Percentiles rank a stretch among this genome's conserved stretches.
These are phyloP conservation scores for Juncus effusus DNA, from an alignment of 176 grass and related monocot species.

Conservation along the genomic window DNA sequence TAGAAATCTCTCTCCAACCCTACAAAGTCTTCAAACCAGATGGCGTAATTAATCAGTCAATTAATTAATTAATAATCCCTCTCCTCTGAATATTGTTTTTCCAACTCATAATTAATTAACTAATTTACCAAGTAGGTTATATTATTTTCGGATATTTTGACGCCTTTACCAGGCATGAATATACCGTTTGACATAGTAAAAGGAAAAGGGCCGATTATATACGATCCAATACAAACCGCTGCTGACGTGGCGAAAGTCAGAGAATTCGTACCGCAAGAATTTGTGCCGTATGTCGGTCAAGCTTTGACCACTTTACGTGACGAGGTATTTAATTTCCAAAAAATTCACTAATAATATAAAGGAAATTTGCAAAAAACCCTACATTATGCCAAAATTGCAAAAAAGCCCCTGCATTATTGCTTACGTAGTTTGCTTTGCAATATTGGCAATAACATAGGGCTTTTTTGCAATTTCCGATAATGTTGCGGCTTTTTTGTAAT, in stretches of 20 bases:
- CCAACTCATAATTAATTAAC: slow-evolving; percentile 3
- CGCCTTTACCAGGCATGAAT: slow-evolving; percentile 96
- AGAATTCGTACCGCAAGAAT: slow-evolving; percentile 90
- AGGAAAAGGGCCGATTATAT: slow-evolving; percentile 96
- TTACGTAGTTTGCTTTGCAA: too few relatives aligned
- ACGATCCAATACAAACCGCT: slow-evolving; percentile 74
- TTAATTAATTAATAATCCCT: too few relatives aligned
- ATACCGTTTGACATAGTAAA: slow-evolving; percentile 99
- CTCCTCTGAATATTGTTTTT: background rate
- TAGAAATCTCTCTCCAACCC: slow-evolving; percentile 97
- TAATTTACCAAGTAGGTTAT: slow-evolving; percentile 52
- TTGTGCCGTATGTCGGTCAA: slow-evolving; percentile 86
- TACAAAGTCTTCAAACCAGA: slow-evolving; percentile 99
- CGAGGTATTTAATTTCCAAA: slow-evolving; percentile 50
- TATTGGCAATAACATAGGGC: too few relatives aligned
- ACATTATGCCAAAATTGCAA: too few relatives aligned
- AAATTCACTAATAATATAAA: too few relatives aligned
- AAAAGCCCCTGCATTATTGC: too few relatives aligned
- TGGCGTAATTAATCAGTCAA: slow-evolving; percentile 42
- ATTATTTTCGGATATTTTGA: slow-evolving; percentile 95
- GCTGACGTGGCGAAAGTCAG: slow-evolving; percentile 76
- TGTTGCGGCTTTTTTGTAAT: too few relatives aligned
- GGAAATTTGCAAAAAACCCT: too few relatives aligned
- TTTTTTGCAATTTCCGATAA: too few relatives aligned
- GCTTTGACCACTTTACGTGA: slow-evolving; percentile 70